Evolutionary conservation across 2,329 filamentous ascomycete species (phyloP), one percentile per base, ranked within the genome.

Genomic region (Apiospora hydei): DNA sequence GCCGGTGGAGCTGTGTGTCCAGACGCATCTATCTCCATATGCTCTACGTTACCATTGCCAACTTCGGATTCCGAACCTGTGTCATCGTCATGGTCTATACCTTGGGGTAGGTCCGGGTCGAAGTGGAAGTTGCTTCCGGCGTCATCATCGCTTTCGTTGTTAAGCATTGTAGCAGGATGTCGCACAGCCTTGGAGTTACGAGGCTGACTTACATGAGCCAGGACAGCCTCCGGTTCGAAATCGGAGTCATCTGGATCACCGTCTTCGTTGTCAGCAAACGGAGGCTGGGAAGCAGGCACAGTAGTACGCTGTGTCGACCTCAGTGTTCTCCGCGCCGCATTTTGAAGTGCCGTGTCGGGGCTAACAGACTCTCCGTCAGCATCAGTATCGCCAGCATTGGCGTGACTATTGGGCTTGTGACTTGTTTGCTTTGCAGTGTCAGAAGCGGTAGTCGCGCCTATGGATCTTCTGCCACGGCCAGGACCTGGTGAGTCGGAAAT

Each of bases 41-140:
- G 2, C 11, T 44, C 41, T 11, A 30, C 7, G 18, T 30, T n/a
- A 1, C 14, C 66, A 7, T 21, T 4, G 7, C 26, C 24, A 26
- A 4, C 41, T 11, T n/a, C 44, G 4, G 66, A 16, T 11, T 44
- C 44, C 10, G 66, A 30, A 13, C 14, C 66, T 16, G 41, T 30
- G 43, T 68, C 64, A n/a, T 67, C 66, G 6, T 67, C 64, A 47
- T 26, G 44, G 2, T 47, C 41, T 4, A 68, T 46, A n/a, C 41
- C 26, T 47, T 47, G 66, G 11, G 44, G 41, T 26, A 21, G 53
- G 30, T 41, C 21, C 5, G 10, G 57, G 34, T 41, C 30, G 4
- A 64, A 64, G 34, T 41, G 34, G 30, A 41, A 41, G 16, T 64
- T 64, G 34, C 34, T 61, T n/a, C 7, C 30, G 11, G 51, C 16